Percentiles rank a stretch among this genome's conserved stretches.
Evolutionary conservation across 768 basidiomycete species (phyloP).

Genomic region (Serendipita sp.): DNA sequence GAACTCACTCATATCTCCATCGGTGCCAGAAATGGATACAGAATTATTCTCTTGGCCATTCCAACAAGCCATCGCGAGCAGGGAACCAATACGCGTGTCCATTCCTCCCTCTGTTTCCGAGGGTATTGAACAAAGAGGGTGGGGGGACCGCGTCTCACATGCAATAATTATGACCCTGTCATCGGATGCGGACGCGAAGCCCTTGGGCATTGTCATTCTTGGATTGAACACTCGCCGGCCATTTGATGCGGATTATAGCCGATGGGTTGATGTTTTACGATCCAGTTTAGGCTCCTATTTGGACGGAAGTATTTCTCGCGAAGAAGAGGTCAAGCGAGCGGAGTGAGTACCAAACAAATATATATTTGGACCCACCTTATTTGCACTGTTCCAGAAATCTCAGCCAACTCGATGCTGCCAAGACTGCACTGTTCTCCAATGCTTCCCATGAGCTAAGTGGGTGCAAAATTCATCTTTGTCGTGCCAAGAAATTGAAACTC

Average conservation of each 20-base stretch:
- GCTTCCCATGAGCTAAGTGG: conserved; percentile 15
- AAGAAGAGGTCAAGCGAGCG: conserved; percentile 16
- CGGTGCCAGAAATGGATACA: not conserved
- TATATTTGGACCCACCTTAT: not conserved
- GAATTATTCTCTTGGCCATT: not conserved
- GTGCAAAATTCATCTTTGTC: not conserved
- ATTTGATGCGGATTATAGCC: conserved; percentile 14
- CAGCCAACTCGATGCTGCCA: conserved; percentile 16
- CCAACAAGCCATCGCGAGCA: not conserved
- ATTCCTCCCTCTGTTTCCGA: conserved; percentile 11
- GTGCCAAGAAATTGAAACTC: not conserved
- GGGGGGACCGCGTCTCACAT: conserved; percentile 14
- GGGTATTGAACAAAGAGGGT: conserved; percentile 10
- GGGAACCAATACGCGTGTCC: not conserved
- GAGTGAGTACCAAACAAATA: conserved; percentile 9
- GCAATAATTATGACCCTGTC: conserved; percentile 14
- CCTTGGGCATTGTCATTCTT: conserved; percentile 15
- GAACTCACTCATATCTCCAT: not conserved
- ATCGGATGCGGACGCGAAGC: conserved; percentile 10
- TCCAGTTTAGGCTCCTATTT: conserved; percentile 12
- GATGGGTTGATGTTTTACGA: conserved; percentile 14
- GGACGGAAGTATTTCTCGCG: conserved; percentile 13
- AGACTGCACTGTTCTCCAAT: conserved; percentile 17
- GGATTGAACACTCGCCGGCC: conserved; percentile 16
- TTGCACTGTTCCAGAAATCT: conserved; percentile 11